A percentile compares a stretch with the other conserved stretches of the same genome.
Evolutionary conservation across 1,139 yeast species (phyloP).

Genomic region (Nematodospora anomalae): DNA sequence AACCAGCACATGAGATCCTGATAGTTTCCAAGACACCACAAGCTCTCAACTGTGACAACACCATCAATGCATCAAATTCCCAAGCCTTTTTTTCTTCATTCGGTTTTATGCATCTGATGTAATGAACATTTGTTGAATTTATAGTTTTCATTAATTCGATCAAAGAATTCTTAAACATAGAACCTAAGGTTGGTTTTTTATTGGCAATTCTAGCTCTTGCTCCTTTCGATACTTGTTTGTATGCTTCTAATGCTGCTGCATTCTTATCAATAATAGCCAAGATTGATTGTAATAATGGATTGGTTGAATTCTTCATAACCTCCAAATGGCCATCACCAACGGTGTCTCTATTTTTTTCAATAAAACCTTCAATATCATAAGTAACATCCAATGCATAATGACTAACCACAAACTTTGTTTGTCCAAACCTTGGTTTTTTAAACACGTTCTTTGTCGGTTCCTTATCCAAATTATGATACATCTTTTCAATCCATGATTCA

Average conservation of each 20-base stretch:
- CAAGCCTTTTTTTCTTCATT: constrained; percentile 93
- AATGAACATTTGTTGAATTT: constrained; percentile 91
- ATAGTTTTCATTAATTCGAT: constrained; percentile 92
- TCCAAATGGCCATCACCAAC: constrained; percentile 95
- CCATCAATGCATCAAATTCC: constrained; percentile 96
- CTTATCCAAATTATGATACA: constrained; percentile 82
- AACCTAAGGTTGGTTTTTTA: constrained; percentile 91
- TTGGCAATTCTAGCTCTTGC: constrained; percentile 38
- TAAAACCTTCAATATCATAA: constrained; percentile 91
- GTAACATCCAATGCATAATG: constrained; percentile 95
- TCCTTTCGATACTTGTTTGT: constrained; percentile 40
- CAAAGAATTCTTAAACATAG: constrained; percentile 88
- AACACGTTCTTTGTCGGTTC: constrained; percentile 78
- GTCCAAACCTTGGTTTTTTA: constrained; percentile 93
- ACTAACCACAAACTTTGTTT: constrained; percentile 82
- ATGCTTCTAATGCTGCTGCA: constrained; percentile 54
- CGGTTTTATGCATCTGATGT: constrained; percentile 96
- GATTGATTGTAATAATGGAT: constrained; percentile 62
- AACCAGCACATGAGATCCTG: constrained; percentile 95
- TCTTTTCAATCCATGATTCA: constrained; percentile 87
- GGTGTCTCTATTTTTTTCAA: constrained; percentile 95
- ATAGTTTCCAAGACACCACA: constrained; percentile 98
- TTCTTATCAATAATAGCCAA: constrained; percentile 64
- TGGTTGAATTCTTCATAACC: constrained; percentile 69
- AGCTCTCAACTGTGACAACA: constrained; percentile 89